These are phyloP conservation scores for Penicillium crustosum DNA, from an alignment of 2,329 filamentous ascomycete genomes.

Conservation along the genomic window DNA sequence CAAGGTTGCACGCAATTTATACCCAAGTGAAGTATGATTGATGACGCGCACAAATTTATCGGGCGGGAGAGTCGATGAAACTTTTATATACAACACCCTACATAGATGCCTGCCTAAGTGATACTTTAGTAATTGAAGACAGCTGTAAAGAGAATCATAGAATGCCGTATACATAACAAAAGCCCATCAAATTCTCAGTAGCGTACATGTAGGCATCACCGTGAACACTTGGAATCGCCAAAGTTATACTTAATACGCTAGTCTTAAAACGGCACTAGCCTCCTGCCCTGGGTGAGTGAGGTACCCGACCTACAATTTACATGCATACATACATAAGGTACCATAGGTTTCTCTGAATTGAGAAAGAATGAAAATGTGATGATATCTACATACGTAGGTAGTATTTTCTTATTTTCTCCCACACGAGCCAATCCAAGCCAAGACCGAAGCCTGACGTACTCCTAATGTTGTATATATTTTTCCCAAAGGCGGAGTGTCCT, in stretches of 20 bases:
- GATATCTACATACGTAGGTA: background rate
- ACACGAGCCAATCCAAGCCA: background rate
- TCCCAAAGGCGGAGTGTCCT: too few species aligned
- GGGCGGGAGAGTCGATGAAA: background rate
- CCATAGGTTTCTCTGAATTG: background rate
- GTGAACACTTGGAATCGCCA: background rate
- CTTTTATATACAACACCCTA: background rate
- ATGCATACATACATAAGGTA: too few species aligned
- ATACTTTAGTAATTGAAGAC: background rate
- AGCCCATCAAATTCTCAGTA: background rate
- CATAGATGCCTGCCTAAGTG: background rate
- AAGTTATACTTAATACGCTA: background rate
- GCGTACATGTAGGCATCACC: background rate
- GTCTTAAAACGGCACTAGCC: background rate
- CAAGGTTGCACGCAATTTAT: constrained; percentile 17
- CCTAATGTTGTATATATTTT: too few species aligned
- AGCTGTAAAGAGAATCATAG: too few species aligned
- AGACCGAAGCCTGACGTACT: background rate
- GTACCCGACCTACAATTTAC: background rate
- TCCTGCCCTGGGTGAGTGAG: background rate
- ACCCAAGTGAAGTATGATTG: background rate
- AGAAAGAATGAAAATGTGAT: background rate
- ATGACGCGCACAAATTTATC: constrained; percentile 25
- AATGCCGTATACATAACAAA: background rate
- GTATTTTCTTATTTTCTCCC: background rate